These are phyloP conservation scores for Scalesia atractyloides DNA, from an alignment of 129 eudicot genomes.

Conservation along the genomic window DNA sequence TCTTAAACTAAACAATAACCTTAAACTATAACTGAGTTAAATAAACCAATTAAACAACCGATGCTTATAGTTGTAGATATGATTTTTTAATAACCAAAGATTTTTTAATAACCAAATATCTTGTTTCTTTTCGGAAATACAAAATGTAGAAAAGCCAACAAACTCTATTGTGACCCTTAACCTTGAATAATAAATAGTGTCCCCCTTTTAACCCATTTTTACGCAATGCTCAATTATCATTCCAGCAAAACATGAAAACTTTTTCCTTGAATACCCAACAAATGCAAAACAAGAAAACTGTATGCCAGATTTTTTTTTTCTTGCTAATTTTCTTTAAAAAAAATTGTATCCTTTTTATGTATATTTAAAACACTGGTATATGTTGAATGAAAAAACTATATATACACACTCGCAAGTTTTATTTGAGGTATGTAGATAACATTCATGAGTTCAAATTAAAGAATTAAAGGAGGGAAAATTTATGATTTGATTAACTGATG, in stretches of 20 bases:
- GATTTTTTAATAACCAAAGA: no score
- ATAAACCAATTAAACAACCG: no score
- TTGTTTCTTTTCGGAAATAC: not conserved
- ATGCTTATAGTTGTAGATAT: no score
- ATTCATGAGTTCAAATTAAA: not conserved
- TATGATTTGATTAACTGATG: constrained; percentile 9
- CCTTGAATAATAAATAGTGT: constrained; percentile 13
- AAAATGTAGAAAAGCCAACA: constrained; percentile 21
- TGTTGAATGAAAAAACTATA: not conserved
- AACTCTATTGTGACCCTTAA: constrained; percentile 36
- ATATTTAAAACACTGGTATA: not conserved
- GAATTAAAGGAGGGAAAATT: constrained; percentile 21
- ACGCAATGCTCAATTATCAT: constrained; percentile 32
- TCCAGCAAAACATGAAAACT: not conserved
- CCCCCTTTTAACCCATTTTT: constrained; percentile 18
- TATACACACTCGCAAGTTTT: not conserved
- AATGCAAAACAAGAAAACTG: not conserved
- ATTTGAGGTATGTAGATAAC: not conserved
- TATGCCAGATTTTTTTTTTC: no score
- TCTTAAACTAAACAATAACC: no score
- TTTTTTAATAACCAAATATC: no score
- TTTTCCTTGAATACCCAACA: constrained; percentile 24
- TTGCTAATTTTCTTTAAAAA: not conserved
- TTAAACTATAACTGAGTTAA: no score
- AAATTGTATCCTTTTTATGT: not conserved